phyloP scores from a whole-genome alignment of 768 basidiomycete species.

The Russula foetens region DNA sequence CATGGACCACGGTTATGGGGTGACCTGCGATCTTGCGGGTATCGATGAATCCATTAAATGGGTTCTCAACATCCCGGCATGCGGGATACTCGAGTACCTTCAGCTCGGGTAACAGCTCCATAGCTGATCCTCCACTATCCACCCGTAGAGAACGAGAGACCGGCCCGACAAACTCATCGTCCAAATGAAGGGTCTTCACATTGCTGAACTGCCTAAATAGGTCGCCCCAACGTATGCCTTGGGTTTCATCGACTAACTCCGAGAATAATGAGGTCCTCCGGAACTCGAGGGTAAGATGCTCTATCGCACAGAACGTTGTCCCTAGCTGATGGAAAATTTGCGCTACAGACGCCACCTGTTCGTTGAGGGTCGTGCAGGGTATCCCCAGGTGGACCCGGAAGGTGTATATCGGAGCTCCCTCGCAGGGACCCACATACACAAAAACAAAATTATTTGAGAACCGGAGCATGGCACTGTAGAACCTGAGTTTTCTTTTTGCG shows the following conservation, averaged over 20 bases:
- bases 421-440: background rate
- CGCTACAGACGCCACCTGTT: background rate
- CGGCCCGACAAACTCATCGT: background rate
- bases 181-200: background rate
- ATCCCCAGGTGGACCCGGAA: background rate
- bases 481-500: background rate
- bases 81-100: background rate
- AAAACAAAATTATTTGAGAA: too few relatives aligned
- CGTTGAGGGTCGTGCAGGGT: background rate
- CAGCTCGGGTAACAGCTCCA: background rate
- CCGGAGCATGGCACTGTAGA: too few relatives aligned
- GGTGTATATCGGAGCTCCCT: background rate
- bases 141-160: background rate
- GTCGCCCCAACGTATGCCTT: background rate
- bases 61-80: background rate
- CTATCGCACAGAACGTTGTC: background rate
- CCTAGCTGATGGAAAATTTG: background rate
- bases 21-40: background rate
- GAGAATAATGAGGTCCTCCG: background rate
- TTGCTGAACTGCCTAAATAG: background rate
- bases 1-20: background rate
- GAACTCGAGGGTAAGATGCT: background rate
- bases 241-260: background rate
- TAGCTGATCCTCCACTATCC: background rate
- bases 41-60: background rate